Evolutionary conservation across 1,284 basidiomycete genomes (phyloP), one percentile per base, ranked within the genome.

Genomic region (Cutaneotrichosporon mucoides): DNA sequence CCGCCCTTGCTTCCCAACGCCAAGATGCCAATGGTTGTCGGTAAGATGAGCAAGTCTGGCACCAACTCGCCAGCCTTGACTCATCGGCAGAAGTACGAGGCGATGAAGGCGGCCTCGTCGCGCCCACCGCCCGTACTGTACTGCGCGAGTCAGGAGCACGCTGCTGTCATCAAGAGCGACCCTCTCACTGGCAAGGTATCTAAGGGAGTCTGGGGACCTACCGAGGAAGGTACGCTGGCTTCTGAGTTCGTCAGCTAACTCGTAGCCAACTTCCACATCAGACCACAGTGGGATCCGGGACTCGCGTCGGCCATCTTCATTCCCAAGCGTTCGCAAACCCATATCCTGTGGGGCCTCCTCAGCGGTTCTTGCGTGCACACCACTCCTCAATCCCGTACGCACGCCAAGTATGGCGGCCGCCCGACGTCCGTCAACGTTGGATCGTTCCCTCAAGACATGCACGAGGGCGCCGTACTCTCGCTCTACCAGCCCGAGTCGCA

Each of bases 151-250:
- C 55, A 76, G 46, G 68, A 68, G 34, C 59, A 66, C 10, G 73
- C 73, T 2, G 72, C 68, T 0, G 65, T 75, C 5, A 70, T 77
- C 36, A 62, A 70, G 40, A 73, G 73, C 41, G 76, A 78, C 50
- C 75, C 76, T 1, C 62, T 77, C 47, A 70, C 60, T 10, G 76
- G 75, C 4, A 76, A 76, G 52, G 69, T 73, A 2, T 69, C 73
- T 5, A 76, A 76, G 52, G 76, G 76, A 0, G 76, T 71, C 59
- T 76, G 76, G 70, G 75, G 75, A 35, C 74, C 76, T 5, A 70
- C 69, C 0, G 58, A 68, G 50, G 71, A 75, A 65, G 68, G 73
- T 73, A 35, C 60, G 72, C 68, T 24, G 24, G 13, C 9, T 7
- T 2, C 4, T 42, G 40, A 46, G 43, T 35, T 51, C 38, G 6